Percentiles rank a stretch among this genome's conserved stretches.
Evolutionary conservation across 2,329 filamentous ascomycete genomes (phyloP).

Genomic region (Saccharata proteae): DNA sequence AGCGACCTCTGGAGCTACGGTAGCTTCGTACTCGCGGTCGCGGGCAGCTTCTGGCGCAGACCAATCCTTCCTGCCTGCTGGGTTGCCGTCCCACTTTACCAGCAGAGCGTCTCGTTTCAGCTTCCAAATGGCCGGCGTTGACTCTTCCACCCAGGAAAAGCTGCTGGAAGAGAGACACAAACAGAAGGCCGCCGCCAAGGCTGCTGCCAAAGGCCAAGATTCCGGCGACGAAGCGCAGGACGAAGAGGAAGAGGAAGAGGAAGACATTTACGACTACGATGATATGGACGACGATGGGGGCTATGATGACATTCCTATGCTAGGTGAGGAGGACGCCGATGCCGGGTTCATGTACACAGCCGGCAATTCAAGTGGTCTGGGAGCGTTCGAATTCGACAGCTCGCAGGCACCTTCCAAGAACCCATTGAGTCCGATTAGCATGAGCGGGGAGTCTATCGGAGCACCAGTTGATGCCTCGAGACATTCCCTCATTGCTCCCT

Average conservation of each 20-base stretch:
- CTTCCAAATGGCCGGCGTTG: slow-evolving; percentile 65
- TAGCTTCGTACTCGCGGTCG: too few species aligned
- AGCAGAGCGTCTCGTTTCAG: slow-evolving; percentile 72
- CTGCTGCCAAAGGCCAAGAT: slow-evolving; percentile 22
- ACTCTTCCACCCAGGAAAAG: slow-evolving; percentile 51
- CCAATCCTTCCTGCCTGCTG: slow-evolving; percentile 22
- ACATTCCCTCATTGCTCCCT: slow-evolving; percentile 1
- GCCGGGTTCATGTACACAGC: slow-evolving; percentile 7
- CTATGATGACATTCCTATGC: slow-evolving; percentile 51
- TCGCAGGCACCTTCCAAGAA: slow-evolving; percentile 11
- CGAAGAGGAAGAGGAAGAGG: slow-evolving; percentile 20
- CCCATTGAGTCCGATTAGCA: slow-evolving; percentile 15
- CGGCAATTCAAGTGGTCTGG: slow-evolving; percentile 17
- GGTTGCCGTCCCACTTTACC: slow-evolving; percentile 31
- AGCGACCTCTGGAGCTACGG: slow-evolving; percentile 24
- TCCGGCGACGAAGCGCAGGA: slow-evolving; percentile 15
- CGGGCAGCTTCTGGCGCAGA: slow-evolving; percentile 25
- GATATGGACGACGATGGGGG: slow-evolving; percentile 37
- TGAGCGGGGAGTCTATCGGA: slow-evolving; percentile 11
- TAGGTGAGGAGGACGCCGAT: slow-evolving; percentile 20
- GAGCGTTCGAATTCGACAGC: slow-evolving; percentile 22
- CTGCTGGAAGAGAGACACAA: slow-evolving; percentile 61
- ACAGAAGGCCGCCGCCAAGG: slow-evolving; percentile 52
- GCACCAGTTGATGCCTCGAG: slow-evolving; percentile 3
- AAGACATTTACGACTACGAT: slow-evolving; percentile 33